Conservation (phyloP, 2,329 filamentous ascomycete species). For the Coniella vitis region DNA sequence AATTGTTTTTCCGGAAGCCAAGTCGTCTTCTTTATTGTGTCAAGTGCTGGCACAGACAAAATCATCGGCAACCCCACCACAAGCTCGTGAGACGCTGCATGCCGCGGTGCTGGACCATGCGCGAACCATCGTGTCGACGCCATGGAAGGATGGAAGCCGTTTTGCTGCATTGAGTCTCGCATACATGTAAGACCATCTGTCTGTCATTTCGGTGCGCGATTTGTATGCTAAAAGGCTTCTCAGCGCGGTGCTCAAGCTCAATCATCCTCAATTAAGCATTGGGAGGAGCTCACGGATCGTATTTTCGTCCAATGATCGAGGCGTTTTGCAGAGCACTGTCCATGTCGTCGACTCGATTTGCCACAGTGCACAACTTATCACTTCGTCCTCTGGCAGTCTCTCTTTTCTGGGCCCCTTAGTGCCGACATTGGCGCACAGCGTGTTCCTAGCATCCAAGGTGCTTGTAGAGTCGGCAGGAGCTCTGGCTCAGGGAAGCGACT, state of each 20-base stretch:
- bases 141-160: slow-evolving; percentile 21
- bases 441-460: slow-evolving; percentile 21
- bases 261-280: slow-evolving; percentile 21
- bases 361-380: slow-evolving; percentile 17
- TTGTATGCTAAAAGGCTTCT: slow-evolving; percentile 15
- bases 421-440: slow-evolving; percentile 21
- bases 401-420: slow-evolving; percentile 16
- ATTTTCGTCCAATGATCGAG: slow-evolving; percentile 8
- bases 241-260: slow-evolving; percentile 25
- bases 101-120: slow-evolving; percentile 19
- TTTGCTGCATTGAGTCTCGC: slow-evolving; percentile 21
- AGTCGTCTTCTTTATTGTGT: slow-evolving; percentile 22
- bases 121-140: slow-evolving; percentile 16
- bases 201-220: slow-evolving; percentile 3
- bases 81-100: slow-evolving; percentile 15
- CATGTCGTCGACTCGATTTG: slow-evolving; percentile 20
- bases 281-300: slow-evolving; percentile 4
- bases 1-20: slow-evolving; percentile 23
- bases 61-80: slow-evolving; percentile 1
- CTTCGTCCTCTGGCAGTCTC: slow-evolving; percentile 11
- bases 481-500: slow-evolving; percentile 19
- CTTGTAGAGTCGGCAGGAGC: slow-evolving; percentile 22
- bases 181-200: slow-evolving; percentile 21
- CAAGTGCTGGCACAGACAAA: slow-evolving; percentile 19
- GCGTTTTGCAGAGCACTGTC: slow-evolving; percentile 19